Base-by-base conservation (phyloP, 2,329 filamentous ascomycete genomes). In the Clarireedia monteithiana region DNA sequence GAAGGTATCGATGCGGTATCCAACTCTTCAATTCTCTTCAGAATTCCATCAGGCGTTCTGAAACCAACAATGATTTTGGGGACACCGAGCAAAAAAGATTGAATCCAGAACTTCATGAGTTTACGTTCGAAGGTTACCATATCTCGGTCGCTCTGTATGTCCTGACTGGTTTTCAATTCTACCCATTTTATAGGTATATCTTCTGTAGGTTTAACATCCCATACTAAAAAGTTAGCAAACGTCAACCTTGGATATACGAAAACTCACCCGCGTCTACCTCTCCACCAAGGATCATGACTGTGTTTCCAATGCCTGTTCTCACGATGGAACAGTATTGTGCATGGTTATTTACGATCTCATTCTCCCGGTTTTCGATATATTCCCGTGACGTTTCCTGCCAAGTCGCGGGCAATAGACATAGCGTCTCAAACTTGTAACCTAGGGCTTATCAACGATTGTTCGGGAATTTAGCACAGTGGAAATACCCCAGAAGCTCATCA, bases 351-450 rank as follows among this genome's bases (percentile, higher is more conserved):
- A 96, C 91, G 7, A 85, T 67, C 54, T 86, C 77, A 2, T 82
- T 70, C 45, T 88, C 83, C 27, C 94, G 83, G 55, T 73, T 75
- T 68, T 96, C 91, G 60, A 99, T 96, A 57, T 85, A 83, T 1
- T 88, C 85, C 55, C 89, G 82, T 0, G 84, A 75, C 0, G 83
- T 86, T 56, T 86, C 81, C 53, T 80, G 84, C 84, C 91, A 96
- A 0, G 86, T 80, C 2, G 78, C 74, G 2, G 89, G 85, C 4
- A 97, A 74, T 2, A 94, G 85, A 6, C 85, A 84, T 1, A 99
- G 72, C 0, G 89, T 88, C 71, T 99, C 94, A 66, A 99, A 99
- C 69, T 99, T 99, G 75, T 99, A 99, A 38, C 92, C 89, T 92
- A 61, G 12, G 14, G 30, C 15, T 20, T n/a, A 49, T 60, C 45